These are phyloP conservation scores for Tulasnella sp. DNA, from an alignment of 768 basidiomycete genomes.

Conservation along the genomic window DNA sequence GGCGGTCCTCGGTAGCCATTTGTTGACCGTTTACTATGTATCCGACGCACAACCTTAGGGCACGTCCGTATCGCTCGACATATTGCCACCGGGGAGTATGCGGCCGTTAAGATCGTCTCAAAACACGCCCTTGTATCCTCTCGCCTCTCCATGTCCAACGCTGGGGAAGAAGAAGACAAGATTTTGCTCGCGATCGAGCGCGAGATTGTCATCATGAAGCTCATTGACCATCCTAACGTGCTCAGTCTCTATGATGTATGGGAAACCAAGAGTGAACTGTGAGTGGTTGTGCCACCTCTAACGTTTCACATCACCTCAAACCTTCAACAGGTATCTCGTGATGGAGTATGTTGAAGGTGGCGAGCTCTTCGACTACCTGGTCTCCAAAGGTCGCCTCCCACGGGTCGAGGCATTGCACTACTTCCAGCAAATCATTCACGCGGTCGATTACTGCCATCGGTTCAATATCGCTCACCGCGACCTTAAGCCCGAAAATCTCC, in stretches of 20 bases:
- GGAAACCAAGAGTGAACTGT: constrained; percentile 85
- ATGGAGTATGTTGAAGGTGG: constrained; percentile 93
- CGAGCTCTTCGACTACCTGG: constrained; percentile 89
- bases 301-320: neutral
- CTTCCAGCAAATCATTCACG: constrained; percentile 89
- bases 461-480: constrained; percentile 93
- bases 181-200: constrained; percentile 73
- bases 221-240: constrained; percentile 90
- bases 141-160: constrained; percentile 53
- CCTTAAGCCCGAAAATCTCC: constrained; percentile 87
- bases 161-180: constrained; percentile 66
- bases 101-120: constrained; percentile 90
- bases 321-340: constrained; percentile 45
- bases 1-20: neutral
- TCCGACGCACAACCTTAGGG: constrained; percentile 36
- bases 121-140: constrained; percentile 59
- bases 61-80: constrained; percentile 85
- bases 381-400: constrained; percentile 61
- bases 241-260: constrained; percentile 93
- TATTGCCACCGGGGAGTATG: constrained; percentile 76
- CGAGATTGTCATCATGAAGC: constrained; percentile 96
- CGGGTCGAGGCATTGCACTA: constrained; percentile 66
- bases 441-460: constrained; percentile 86
- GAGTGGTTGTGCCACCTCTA: no score
- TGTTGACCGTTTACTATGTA: neutral